Evolutionary conservation across 768 basidiomycete species (phyloP).

Genomic region (Flagelloscypha sp.): DNA sequence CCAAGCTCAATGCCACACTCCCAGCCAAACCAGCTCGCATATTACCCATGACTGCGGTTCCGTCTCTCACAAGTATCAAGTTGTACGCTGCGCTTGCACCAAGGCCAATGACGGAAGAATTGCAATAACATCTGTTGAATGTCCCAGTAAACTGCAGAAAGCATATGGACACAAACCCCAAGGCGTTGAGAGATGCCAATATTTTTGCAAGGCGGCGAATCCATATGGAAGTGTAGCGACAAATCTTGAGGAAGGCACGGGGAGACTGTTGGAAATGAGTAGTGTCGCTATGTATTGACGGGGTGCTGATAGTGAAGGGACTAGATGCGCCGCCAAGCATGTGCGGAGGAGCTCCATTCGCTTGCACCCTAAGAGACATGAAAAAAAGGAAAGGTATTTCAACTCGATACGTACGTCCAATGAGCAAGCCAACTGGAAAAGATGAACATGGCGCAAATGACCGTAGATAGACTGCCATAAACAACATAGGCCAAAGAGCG

Average conservation of each 20-base stretch:
- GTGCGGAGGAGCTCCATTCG: too few relatives aligned
- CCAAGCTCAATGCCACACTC: too few relatives aligned
- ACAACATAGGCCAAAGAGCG: conserved; percentile 23
- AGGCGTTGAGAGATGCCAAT: conserved; percentile 21
- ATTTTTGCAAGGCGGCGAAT: conserved; percentile 23
- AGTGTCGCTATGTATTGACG: too few relatives aligned
- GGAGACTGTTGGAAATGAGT: background rate
- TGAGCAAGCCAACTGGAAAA: too few relatives aligned
- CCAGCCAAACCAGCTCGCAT: too few relatives aligned
- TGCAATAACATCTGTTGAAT: conserved; percentile 28
- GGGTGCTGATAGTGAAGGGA: too few relatives aligned
- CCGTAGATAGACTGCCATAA: conserved; percentile 21
- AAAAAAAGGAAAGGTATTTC: too few relatives aligned
- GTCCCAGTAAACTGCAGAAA: conserved; percentile 26
- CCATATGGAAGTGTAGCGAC: conserved; percentile 15
- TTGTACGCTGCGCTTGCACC: conserved; percentile 19
- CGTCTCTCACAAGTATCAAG: too few relatives aligned
- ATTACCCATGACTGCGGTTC: too few relatives aligned
- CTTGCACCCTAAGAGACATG: too few relatives aligned
- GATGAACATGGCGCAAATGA: conserved; percentile 22
- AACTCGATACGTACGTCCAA: too few relatives aligned
- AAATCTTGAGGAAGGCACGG: conserved; percentile 1
- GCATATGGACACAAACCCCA: conserved; percentile 22
- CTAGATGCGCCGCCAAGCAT: too few relatives aligned
- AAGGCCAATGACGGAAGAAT: conserved; percentile 23